Evolutionary conservation across 2,329 filamentous ascomycete species (phyloP).

Genomic region (Stagonosporopsis vannaccii): DNA sequence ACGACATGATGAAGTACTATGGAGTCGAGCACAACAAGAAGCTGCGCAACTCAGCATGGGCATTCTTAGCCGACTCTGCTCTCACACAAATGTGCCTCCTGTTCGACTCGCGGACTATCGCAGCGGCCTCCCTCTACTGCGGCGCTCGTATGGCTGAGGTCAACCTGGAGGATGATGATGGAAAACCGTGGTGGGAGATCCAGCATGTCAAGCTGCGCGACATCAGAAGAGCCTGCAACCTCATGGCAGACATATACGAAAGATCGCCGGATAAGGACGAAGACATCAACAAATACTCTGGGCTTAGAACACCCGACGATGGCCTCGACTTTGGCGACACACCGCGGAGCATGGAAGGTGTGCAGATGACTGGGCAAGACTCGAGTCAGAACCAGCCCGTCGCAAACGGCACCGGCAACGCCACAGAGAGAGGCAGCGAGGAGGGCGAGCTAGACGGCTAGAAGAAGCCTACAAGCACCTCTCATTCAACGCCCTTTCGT

Average conservation of each 20-base stretch:
- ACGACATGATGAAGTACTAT: conserved; percentile 78
- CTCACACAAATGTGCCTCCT: conserved; percentile 85
- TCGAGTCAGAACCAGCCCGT: conserved; percentile 27
- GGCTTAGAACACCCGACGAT: conserved; percentile 51
- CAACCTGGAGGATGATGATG: conserved; percentile 74
- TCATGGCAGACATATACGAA: conserved; percentile 69
- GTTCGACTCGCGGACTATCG: conserved; percentile 79
- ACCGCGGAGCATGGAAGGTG: conserved; percentile 37
- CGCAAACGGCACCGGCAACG: conserved; percentile 34
- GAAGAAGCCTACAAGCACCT: conserved; percentile 10
- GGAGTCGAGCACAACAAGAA: conserved; percentile 79
- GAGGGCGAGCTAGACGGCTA: conserved; percentile 57
- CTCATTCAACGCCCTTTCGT: background rate
- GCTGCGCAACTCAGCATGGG: conserved; percentile 87
- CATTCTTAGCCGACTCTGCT: conserved; percentile 89
- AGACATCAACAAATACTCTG: conserved; percentile 56
- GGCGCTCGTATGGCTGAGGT: conserved; percentile 77
- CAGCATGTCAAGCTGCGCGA: conserved; percentile 74
- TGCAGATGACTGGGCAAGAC: conserved; percentile 27
- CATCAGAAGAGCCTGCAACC: conserved; percentile 75
- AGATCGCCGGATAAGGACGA: conserved; percentile 49
- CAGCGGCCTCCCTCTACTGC: conserved; percentile 86
- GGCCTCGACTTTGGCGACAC: conserved; percentile 45
- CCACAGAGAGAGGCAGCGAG: conserved; percentile 48
- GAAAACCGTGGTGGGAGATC: conserved; percentile 86